Conservation (phyloP, 2,329 filamentous ascomycete genomes). For the Sporothrix euskadiensis region DNA sequence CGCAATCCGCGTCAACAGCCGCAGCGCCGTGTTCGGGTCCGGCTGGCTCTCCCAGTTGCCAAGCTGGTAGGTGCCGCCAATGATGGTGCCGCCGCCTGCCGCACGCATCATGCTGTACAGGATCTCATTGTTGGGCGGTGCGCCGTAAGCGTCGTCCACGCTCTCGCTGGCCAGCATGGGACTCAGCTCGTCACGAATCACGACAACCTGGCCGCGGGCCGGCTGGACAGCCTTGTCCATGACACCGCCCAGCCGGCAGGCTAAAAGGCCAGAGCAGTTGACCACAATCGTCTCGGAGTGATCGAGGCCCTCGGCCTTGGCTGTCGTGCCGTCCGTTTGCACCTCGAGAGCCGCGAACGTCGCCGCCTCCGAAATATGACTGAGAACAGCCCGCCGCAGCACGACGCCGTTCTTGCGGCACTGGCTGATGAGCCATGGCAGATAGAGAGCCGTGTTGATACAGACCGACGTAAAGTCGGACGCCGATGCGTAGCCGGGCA, state of each 20-base stretch:
- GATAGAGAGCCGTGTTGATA: conserved; percentile 86
- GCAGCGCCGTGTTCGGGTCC: conserved; percentile 74
- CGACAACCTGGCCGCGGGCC: conserved; percentile 76
- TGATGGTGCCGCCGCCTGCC: conserved; percentile 74
- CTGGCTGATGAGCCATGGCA: conserved; percentile 80
- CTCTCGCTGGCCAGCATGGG: conserved; percentile 71
- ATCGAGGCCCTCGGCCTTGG: conserved; percentile 58
- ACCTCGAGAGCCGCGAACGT: conserved; percentile 48
- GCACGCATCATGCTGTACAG: conserved; percentile 83
- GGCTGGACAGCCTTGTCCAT: conserved; percentile 72
- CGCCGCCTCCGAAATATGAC: conserved; percentile 73
- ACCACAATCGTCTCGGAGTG: conserved; percentile 61
- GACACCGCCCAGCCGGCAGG: conserved; percentile 77
- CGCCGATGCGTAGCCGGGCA: conserved; percentile 67
- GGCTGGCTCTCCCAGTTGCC: conserved; percentile 76
- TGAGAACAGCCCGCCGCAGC: conserved; percentile 62
- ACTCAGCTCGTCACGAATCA: conserved; percentile 76
- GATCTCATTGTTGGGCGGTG: conserved; percentile 57
- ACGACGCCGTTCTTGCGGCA: conserved; percentile 72
- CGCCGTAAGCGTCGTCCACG: conserved; percentile 63
- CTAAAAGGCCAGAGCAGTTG: conserved; percentile 81
- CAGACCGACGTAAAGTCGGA: conserved; percentile 81
- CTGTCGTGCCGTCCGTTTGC: conserved; percentile 21
- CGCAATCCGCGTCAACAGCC: conserved; percentile 81
- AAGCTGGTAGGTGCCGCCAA: conserved; percentile 83